Base-by-base conservation (phyloP, 192 early-diverging fungal genomes). In the Gamsiella multidivaricata region DNA sequence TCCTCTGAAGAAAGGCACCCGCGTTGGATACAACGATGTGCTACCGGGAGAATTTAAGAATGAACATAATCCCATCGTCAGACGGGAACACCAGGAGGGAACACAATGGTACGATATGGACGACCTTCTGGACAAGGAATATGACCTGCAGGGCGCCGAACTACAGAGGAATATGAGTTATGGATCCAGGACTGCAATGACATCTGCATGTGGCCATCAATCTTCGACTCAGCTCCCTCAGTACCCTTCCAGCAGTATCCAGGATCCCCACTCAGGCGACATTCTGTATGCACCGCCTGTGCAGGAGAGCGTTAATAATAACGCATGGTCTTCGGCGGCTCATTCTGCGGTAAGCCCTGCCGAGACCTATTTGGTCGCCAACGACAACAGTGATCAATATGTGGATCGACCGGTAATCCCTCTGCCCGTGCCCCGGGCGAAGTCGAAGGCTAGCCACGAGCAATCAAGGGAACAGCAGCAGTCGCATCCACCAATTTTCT, bases 21-120 rank as follows among this genome's bases (percentile, higher is more conserved):
- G 67, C 25, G 31, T 54, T 22, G 67, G 67, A 25, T 70, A 61
- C 25, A 54, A 54, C 32, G 58, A 70, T 17, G 41, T 47, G 3
- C 12, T 70, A 4, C 58, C 58, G 0, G 29, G 5, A 2, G 31
- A 54, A 2, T 18, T 68, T 7, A 2, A 17, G 14, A 22, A 22
- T 31, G 29, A 39, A 2, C 36, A 59, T 5, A 50, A 54, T 50
- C 11, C n/a, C 1, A 12, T 50, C 5, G 31, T 17, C n/a, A 17
- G n/a, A 18, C 3, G 32, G 5, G 17, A 32, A 2, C 18, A 51
- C 23, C 28, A 29, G 22, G 47, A 64, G 1, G 54, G 8, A 7
- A 34, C 52, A 8, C 74, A 78, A 10, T 64, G 60, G 65, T 51
- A 69, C 41, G 51, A 78, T 23, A 78, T 78, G 74, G 74, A 78